Evolutionary conservation across 2,329 filamentous ascomycete species (phyloP), one percentile per base, ranked within the genome.

Genomic region (Pestalotiopsis sp.): DNA sequence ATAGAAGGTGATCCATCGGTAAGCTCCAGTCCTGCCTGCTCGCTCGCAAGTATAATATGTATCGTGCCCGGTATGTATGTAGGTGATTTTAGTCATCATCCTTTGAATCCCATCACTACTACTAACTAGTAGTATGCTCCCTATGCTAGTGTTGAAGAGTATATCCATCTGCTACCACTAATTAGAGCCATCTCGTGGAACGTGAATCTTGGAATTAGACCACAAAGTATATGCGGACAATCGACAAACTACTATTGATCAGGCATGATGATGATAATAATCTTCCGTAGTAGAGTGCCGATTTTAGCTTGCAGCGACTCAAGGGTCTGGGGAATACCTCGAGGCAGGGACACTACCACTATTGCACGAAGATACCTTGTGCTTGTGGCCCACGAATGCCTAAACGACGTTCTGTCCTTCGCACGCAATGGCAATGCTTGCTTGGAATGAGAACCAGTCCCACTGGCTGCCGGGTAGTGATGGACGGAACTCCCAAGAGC

Each of bases 401-500:
- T 31, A 31, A 6, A 31, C 27, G 27, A 31, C 27, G 27, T 31
- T 31, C 5, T 31, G 27, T 31, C 27, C 27, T 31, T 31, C 27
- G 27, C 27, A 31, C 27, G 27, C 27, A 31, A 31, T 31, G 27
- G 27, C 27, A 52, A n/a, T 52, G 45, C 45, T 52, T 52, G 45
- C 45, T 52, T 52, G 45, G 45, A 52, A 52, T 52, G 45, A 52
- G 45, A n/a, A 52, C 17, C 45, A 52, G 45, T 52, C 45, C 45
- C 45, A 52, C 45, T 52, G 45, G 17, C 45, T 52, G n/a, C 45
- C n/a, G 45, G 45, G 14, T 58, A 63, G 20, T 31, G 52, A 40
- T 20, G 38, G 20, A 66, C 68, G 68, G 68, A 70, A 64, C 62
- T 45, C 68, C 62, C 62, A 70, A 62, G 61, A 66, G 66, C 68